Evolutionary conservation across 495 filamentous ascomycete genomes (phyloP).

Genomic region (Hypoxylon subgilvum): DNA sequence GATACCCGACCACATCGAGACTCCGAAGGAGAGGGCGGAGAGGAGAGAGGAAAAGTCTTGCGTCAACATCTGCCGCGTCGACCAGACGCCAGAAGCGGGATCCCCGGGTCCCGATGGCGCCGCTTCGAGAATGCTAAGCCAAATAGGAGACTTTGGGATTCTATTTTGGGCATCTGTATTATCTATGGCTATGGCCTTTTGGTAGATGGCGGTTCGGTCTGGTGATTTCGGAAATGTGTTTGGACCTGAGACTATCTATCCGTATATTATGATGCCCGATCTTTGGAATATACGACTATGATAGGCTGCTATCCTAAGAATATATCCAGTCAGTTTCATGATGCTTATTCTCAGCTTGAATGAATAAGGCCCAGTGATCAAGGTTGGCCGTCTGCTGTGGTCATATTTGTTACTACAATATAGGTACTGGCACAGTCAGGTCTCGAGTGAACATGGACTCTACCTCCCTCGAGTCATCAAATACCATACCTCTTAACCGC

Average conservation of each 20-base stretch:
- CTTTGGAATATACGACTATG: neutral
- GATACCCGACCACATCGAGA: conserved; percentile 1
- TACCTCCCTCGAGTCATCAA: too few relatives aligned
- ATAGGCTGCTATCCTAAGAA: neutral
- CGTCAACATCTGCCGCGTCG: conserved; percentile 56
- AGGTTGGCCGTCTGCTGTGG: too few relatives aligned
- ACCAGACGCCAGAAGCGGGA: conserved; percentile 50
- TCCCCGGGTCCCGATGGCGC: conserved; percentile 50
- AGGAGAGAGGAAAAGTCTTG: conserved; percentile 42
- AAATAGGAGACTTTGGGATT: conserved; percentile 9
- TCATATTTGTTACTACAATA: too few relatives aligned
- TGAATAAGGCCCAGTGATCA: too few relatives aligned
- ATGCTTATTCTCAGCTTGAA: too few relatives aligned
- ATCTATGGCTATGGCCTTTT: conserved; percentile 29
- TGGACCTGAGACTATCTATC: neutral
- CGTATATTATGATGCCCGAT: neutral
- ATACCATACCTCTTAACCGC: too few relatives aligned
- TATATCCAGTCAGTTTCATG: too few relatives aligned
- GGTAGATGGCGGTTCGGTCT: conserved; percentile 4
- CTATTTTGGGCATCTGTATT: conserved; percentile 32
- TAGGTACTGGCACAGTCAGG: too few relatives aligned
- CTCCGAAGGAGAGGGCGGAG: too few relatives aligned
- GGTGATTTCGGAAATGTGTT: neutral
- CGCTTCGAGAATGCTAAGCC: conserved; percentile 32
- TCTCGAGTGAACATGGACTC: too few relatives aligned